Evolutionary conservation across 352 stramenopile species (phyloP), one percentile per base, ranked within the genome.

Genomic region (Phytopythium cucurbitacearum): DNA sequence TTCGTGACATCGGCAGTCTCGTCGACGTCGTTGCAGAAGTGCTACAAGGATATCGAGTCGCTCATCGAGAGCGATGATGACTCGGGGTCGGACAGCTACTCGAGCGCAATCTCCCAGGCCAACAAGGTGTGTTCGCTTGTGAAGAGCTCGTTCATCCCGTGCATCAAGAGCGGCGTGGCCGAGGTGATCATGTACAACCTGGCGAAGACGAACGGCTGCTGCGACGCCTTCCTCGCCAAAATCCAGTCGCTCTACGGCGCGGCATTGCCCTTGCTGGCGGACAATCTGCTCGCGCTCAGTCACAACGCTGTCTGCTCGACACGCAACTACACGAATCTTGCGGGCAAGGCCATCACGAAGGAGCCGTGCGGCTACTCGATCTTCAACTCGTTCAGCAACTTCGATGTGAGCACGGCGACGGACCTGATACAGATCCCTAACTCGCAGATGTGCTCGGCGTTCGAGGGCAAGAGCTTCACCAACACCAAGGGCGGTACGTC

Each of bases 381-480:
- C 5, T 7, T 55, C 33, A 40, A 59, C 6, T 62, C 69, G 4
- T 69, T 85, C 33, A 41, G 32, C 12, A 57, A 57, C 37, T 42
- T 58, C 7, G 7, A 56, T 1, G 32, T 49, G 21, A 35, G 44
- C 1, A 28, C 61, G 5, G 40, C 60, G 9, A 37, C 51, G 1
- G 47, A 66, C 16, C 43, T 70, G 52, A 10, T 63, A 2, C 64
- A 82, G 40, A 68, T 87, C 39, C 67, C 76, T 2, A 82, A 74
- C 33, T 56, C 71, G 34, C 64, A 75, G 46, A 76, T 72, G 40
- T 87, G 73, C 62, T 59, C 62, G n/a, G 64, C 69, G 4, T 69
- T 81, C 40, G 60, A 40, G 0, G 74, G 64, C 16, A 60, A 68
- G 15, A 8, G 47, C 1, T 84, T 85, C 64, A 71, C 53, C 35